Conservation (phyloP, 2,329 filamentous ascomycete genomes). For the Phaeomoniella chlamydospora region DNA sequence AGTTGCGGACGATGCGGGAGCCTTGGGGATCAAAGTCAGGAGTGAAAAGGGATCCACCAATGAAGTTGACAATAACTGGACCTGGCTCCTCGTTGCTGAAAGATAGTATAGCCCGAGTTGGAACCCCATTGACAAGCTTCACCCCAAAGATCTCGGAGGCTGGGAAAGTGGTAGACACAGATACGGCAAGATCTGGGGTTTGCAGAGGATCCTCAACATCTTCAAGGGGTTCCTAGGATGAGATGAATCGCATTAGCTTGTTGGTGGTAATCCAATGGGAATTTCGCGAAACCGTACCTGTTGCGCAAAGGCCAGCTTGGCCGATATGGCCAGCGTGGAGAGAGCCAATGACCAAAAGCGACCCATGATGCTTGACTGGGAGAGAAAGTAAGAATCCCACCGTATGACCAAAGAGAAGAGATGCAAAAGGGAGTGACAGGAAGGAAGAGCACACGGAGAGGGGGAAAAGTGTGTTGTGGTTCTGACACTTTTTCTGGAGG, state of each 20-base stretch:
- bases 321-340: slow-evolving; percentile 55
- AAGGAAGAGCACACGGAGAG: too few relatives aligned
- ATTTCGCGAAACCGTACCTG: too few relatives aligned
- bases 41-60: slow-evolving; percentile 60
- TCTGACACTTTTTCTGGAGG: too few relatives aligned
- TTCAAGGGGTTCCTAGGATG: slow-evolving; percentile 39
- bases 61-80: slow-evolving; percentile 59
- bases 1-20: slow-evolving; percentile 61
- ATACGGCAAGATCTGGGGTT: slow-evolving; percentile 43
- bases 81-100: slow-evolving; percentile 71
- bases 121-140: slow-evolving; percentile 84
- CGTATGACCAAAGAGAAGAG: slow-evolving; percentile 6
- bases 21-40: slow-evolving; percentile 38
- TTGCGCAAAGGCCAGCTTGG: slow-evolving; percentile 51
- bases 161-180: slow-evolving; percentile 44
- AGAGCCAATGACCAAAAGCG: slow-evolving; percentile 58
- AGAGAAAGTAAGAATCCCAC: slow-evolving; percentile 4
- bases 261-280: slow-evolving; percentile 13
- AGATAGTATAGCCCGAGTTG: slow-evolving; percentile 69
- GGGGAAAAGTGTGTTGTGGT: too few relatives aligned
- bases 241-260: too few relatives aligned
- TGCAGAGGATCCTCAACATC: slow-evolving; percentile 49
- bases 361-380: slow-evolving; percentile 44
- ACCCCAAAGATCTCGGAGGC: slow-evolving; percentile 75
- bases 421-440: too few relatives aligned